These are phyloP conservation scores for Fraxinus cuspidata DNA, from an alignment of 257 asterid genomes.

Conservation along the genomic window DNA sequence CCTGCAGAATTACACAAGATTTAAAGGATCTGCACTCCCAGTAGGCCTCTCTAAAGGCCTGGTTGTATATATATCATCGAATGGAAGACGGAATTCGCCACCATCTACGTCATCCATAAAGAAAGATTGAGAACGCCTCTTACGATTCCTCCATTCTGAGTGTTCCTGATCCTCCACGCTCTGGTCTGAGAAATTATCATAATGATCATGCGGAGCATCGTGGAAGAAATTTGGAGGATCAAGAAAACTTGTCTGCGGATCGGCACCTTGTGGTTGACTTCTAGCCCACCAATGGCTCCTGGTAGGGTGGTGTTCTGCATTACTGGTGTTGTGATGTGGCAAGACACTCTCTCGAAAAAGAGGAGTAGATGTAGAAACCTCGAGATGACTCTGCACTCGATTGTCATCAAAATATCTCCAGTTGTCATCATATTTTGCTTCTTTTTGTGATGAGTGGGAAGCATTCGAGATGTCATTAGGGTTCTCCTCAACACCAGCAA, in stretches of 20 bases:
- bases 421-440: slow-evolving; percentile 33
- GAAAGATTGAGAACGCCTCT: slow-evolving; percentile 59
- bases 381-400: slow-evolving; percentile 47
- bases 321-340: slow-evolving; percentile 40
- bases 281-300: slow-evolving; percentile 82
- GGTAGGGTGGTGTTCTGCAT: slow-evolving; percentile 23
- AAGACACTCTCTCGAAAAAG: slow-evolving; percentile 67
- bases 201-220: slow-evolving; percentile 24
- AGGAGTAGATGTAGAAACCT: slow-evolving; percentile 77
- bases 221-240: slow-evolving; percentile 73
- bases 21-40: slow-evolving; percentile 37
- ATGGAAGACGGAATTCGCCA: slow-evolving; percentile 70
- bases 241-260: slow-evolving; percentile 62
- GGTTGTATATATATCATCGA: slow-evolving; percentile 64
- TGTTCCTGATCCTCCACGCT: slow-evolving; percentile 46
- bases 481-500: slow-evolving; percentile 35
- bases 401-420: slow-evolving; percentile 60
- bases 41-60: slow-evolving; percentile 31
- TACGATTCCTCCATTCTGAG: slow-evolving; percentile 43
- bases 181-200: slow-evolving; percentile 46
- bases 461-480: slow-evolving; percentile 48
- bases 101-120: slow-evolving; percentile 66
- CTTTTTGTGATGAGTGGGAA: slow-evolving; percentile 28
- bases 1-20: slow-evolving; percentile 47
- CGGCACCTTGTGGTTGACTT: slow-evolving; percentile 31